These are phyloP conservation scores for Hypoxylon sp. DNA, from an alignment of 2,329 filamentous ascomycete genomes.

Conservation along the genomic window DNA sequence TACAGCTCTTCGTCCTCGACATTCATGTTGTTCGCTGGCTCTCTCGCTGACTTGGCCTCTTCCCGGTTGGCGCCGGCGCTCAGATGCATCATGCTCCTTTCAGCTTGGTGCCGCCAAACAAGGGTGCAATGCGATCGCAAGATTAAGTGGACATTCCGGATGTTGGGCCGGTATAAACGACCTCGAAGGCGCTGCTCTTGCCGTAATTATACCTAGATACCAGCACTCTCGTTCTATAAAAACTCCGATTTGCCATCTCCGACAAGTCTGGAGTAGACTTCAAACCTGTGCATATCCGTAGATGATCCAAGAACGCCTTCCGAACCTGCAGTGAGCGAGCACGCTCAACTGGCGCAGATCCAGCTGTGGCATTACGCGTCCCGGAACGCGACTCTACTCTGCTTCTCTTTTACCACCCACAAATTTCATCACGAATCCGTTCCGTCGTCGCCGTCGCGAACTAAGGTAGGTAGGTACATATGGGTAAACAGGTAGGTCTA, in stretches of 20 bases:
- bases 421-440: not conserved
- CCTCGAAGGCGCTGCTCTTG: not conserved
- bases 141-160: not conserved
- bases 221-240: not conserved
- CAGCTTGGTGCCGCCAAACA: not conserved
- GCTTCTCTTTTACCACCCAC: not conserved
- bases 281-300: too few species aligned
- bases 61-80: not conserved
- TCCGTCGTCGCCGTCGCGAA: not conserved
- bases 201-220: not conserved
- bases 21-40: not conserved
- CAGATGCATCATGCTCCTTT: not conserved
- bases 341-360: not conserved
- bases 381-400: not conserved
- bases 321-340: not conserved
- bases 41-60: not conserved
- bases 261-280: not conserved
- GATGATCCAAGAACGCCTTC: too few species aligned
- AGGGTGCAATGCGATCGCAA: not conserved
- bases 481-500: not conserved
- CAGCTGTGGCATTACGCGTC: not conserved
- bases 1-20: slow-evolving; percentile 1
- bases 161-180: not conserved
- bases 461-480: not conserved
- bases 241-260: not conserved